These are phyloP conservation scores for Periconia sp. DNA, from an alignment of 2,329 filamentous ascomycete species.

Conservation along the genomic window DNA sequence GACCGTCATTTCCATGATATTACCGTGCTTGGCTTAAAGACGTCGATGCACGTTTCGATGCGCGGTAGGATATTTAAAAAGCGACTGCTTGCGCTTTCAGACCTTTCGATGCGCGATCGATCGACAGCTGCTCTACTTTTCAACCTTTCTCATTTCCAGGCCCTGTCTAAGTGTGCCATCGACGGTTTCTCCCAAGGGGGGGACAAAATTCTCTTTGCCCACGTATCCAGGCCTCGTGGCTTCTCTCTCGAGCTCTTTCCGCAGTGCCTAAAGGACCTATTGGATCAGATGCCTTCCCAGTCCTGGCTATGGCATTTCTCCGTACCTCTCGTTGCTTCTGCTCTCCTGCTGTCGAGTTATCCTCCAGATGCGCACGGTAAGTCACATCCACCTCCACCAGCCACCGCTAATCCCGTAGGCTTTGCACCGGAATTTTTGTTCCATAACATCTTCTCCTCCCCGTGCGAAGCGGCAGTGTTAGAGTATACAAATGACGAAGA, in stretches of 20 bases:
- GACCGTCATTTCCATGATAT: slow-evolving; percentile 6
- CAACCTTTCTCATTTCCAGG: slow-evolving; percentile 13
- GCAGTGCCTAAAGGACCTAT: slow-evolving; percentile 25
- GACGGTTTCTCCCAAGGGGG: slow-evolving; percentile 11
- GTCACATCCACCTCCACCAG: neutral
- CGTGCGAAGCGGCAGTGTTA: slow-evolving; percentile 9
- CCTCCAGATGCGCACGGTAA: slow-evolving; percentile 27
- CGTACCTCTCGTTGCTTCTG: slow-evolving; percentile 28
- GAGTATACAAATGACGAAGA: slow-evolving; percentile 8
- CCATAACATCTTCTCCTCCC: slow-evolving; percentile 7
- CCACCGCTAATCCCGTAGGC: slow-evolving; percentile 1
- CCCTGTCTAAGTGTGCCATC: slow-evolving; percentile 9
- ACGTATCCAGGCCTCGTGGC: slow-evolving; percentile 17
- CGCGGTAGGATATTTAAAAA: slow-evolving; percentile 6
- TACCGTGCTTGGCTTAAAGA: slow-evolving; percentile 5
- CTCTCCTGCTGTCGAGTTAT: slow-evolving; percentile 30
- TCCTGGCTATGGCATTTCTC: slow-evolving; percentile 27
- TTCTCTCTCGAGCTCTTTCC: slow-evolving; percentile 20
- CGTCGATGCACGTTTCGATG: neutral
- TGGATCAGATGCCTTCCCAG: slow-evolving; percentile 25
- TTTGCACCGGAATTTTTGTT: slow-evolving; percentile 17
- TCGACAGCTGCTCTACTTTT: slow-evolving; percentile 8
- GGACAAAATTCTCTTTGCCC: slow-evolving; percentile 19
- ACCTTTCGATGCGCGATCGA: slow-evolving; percentile 1
- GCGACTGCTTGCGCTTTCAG: slow-evolving; percentile 3